phyloP scores from a whole-genome alignment of 1,139 yeast genomes.

The Lodderomyces oxycetoniae region DNA sequence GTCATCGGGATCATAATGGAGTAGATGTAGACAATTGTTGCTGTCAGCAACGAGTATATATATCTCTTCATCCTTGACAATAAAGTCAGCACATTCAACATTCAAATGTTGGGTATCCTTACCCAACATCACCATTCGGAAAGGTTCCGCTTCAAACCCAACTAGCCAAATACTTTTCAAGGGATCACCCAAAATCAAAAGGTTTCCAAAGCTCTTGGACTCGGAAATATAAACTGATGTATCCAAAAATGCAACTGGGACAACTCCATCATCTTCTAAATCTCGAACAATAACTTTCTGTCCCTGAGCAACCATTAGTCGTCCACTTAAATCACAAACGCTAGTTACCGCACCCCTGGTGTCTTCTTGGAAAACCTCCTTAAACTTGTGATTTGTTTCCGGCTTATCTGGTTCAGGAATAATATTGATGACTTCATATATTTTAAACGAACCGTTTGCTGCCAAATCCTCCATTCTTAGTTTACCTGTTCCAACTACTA shows the following conservation, averaged over 20 bases:
- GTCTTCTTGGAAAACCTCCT: slow-evolving; percentile 69
- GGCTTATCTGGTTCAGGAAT: slow-evolving; percentile 90
- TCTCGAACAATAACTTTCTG: slow-evolving; percentile 81
- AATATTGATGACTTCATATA: slow-evolving; percentile 74
- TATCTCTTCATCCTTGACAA: slow-evolving; percentile 66
- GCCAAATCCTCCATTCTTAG: slow-evolving; percentile 80
- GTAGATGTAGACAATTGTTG: slow-evolving; percentile 62
- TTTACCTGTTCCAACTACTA: slow-evolving; percentile 75
- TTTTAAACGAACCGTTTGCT: slow-evolving; percentile 72
- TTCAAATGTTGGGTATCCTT: slow-evolving; percentile 65
- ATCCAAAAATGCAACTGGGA: slow-evolving; percentile 92
- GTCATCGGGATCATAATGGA: slow-evolving; percentile 92
- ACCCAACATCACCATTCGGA: slow-evolving; percentile 74
- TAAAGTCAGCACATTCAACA: slow-evolving; percentile 65
- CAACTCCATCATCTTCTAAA: slow-evolving; percentile 76
- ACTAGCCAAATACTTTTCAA: slow-evolving; percentile 75
- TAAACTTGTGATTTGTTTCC: slow-evolving; percentile 75
- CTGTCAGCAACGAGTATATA: slow-evolving; percentile 68
- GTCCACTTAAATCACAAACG: slow-evolving; percentile 76
- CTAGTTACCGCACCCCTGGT: slow-evolving; percentile 84
- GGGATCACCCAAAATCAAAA: slow-evolving; percentile 75
- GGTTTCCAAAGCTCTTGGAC: slow-evolving; percentile 76
- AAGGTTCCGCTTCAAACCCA: slow-evolving; percentile 95
- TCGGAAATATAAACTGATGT: slow-evolving; percentile 76
- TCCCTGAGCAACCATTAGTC: slow-evolving; percentile 83